Base-by-base conservation (phyloP, 2,329 filamentous ascomycete species). In the Acrodontium crateriforme region DNA sequence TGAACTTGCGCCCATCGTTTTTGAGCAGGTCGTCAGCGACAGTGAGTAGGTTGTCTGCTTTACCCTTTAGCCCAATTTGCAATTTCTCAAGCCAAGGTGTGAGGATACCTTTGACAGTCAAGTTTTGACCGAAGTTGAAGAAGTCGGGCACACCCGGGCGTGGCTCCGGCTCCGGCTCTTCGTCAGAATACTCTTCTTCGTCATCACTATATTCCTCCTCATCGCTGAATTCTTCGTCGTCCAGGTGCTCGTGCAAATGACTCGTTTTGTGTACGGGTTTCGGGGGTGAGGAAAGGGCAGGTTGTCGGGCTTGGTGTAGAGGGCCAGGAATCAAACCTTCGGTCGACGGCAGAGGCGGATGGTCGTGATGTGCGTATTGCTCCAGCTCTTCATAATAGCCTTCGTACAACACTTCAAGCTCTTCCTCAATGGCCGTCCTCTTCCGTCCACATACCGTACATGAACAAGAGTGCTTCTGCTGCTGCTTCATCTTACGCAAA, bases 1-100 rank as follows among this genome's bases (percentile, higher is more conserved):
- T 98, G 62, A 98, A 98, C 52, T 93, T 92, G 58, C 92, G 93
- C 48, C 89, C 89, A 57, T 98, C 89, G 58, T 98, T 98, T 58
- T 95, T 95, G 39, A 98, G 71, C 41, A 98, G 68, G 60, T 98
- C 89, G 64, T 98, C 89, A 55, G 89, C 89, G 50, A 98, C 89
- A 42, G 89, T 98, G 54, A 98, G 74, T 58, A 98, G 94, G 53
- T 89, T 91, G 65, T 89, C 85, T 83, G 69, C 56, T 56, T 48
- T 47, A 45, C 40, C 40, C 36, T 50, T 52, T 47, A 52, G 56
- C 42, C 37, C 45, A 33, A 39, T 39, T 44, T 41, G 41, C 42
- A 49, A 38, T 31, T 47, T 45, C 34, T 48, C 45, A 39, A 47
- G 44, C 49, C 46, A 50, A 26, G 46, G 45, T 44, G 48, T 52